phyloP scores from a whole-genome alignment of 2,329 filamentous ascomycete species.

The Aphanocladium album region DNA sequence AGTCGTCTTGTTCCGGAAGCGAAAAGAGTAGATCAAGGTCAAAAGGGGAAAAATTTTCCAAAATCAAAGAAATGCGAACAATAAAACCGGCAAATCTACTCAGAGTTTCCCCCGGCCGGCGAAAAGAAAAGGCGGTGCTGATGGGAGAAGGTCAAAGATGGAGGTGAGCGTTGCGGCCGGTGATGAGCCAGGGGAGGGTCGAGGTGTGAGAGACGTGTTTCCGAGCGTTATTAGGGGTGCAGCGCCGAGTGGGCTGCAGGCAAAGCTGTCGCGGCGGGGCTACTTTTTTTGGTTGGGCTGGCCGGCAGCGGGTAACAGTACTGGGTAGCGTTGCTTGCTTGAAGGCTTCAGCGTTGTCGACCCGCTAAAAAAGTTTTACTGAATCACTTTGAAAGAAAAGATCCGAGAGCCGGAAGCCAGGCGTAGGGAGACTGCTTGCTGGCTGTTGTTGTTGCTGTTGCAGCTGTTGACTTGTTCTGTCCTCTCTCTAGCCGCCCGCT shows the following conservation, averaged over 20 bases:
- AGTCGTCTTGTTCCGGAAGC: not conserved
- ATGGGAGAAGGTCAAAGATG: not conserved
- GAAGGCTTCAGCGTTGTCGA: not conserved
- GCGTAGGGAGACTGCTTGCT: too few species aligned
- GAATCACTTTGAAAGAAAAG: too few species aligned
- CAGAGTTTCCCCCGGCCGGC: not conserved
- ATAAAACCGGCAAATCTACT: not conserved
- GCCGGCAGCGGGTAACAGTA: not conserved
- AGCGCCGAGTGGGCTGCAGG: not conserved
- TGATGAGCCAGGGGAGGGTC: not conserved
- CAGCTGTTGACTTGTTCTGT: too few species aligned
- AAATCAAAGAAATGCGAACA: not conserved
- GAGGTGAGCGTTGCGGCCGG: not conserved
- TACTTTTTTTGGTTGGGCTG: not conserved
- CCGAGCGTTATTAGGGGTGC: not conserved
- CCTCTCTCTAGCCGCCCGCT: too few species aligned
- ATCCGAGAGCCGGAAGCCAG: too few species aligned
- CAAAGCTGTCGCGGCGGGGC: not conserved
- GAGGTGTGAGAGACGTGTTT: not conserved
- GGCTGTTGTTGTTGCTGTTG: too few species aligned
- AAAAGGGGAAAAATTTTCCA: not conserved
- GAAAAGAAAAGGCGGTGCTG: not conserved
- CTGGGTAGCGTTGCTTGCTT: not conserved
- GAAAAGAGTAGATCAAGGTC: not conserved
- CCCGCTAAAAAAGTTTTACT: not conserved